Evolutionary conservation across 441 rosid genomes (phyloP), one percentile per base, ranked within the genome.

Genomic region (Populus trichocarpa): DNA sequence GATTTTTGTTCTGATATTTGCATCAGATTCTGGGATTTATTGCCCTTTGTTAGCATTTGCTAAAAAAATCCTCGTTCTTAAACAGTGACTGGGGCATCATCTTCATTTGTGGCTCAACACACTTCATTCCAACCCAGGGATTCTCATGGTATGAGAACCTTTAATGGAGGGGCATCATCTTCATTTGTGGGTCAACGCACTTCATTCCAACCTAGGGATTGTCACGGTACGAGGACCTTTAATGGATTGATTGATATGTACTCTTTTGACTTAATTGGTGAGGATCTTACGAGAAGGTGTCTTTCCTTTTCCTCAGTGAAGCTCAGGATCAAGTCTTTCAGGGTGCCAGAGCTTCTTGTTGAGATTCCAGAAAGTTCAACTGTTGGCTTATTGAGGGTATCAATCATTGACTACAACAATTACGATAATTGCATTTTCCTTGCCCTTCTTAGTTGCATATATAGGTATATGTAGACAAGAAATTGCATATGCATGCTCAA

Each of bases 311-410:
- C 77, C 82, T 40, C 92, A 94, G 99, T 96, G 92, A 94, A 88
- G 85, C 87, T 96, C 75, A 88, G 93, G 88, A 96, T 96, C 85
- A 93, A 93, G 86, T 94, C 99, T 33, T 94, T 96, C 85, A 86
- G 87, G 83, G 99, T 96, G 77, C 99, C 99, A 1, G 98, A 96
- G 91, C 94, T 96, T 42, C 88, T 93, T 78, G 82, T 96, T 79
- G 97, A 93, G 88, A 79, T 93, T 84, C 94, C 99, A 50, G 98
- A 96, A 84, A 88, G 87, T 79, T 96, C 99, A 70, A 96, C 98
- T 77, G 84, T 96, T 84, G 99, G 97, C 77, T 92, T 93, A 42
- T 83, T 96, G 89, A 96, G 91, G 95, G 99, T 93, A 87, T 77
- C 79, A 63, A 53, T 53, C 22, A 16, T 18, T 53, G 61, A 16